These are phyloP conservation scores for Mycoemilia scoparia DNA, from an alignment of 192 early-diverging fungal genomes.

Conservation along the genomic window DNA sequence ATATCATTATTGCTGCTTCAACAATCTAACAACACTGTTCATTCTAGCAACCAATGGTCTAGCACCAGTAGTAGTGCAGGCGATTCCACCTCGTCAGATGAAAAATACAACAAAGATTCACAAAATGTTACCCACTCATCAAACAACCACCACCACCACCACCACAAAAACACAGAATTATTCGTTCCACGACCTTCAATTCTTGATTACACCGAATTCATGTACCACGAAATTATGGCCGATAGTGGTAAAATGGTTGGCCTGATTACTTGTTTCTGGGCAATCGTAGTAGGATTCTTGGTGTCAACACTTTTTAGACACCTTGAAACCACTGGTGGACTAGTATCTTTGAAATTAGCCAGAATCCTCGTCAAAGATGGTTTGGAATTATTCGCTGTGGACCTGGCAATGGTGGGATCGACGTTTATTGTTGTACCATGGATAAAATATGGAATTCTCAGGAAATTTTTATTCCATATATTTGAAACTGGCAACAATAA, in stretches of 20 bases:
- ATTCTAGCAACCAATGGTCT: no score
- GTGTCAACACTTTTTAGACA: slow-evolving; percentile 18
- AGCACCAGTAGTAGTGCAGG: no score
- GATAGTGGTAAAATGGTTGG: slow-evolving; percentile 23
- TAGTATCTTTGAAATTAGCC: slow-evolving; percentile 13
- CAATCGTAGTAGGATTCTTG: slow-evolving; percentile 20
- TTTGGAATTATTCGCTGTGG: slow-evolving; percentile 45
- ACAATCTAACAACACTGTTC: no score
- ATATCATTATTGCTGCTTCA: no score
- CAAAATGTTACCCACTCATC: no score
- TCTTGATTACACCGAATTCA: slow-evolving; percentile 29
- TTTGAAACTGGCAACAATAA: slow-evolving; percentile 11
- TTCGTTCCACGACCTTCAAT: slow-evolving; percentile 22
- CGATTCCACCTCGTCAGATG: no score
- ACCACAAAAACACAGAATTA: slow-evolving; percentile 1
- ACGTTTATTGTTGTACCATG: slow-evolving; percentile 42
- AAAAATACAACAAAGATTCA: no score
- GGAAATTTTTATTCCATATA: no score
- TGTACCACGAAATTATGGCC: no score
- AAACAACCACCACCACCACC: background rate
- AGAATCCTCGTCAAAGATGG: slow-evolving; percentile 27
- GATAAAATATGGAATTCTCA: no score
- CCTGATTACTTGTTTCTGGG: slow-evolving; percentile 30
- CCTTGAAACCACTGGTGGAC: slow-evolving; percentile 17
- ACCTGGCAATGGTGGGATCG: slow-evolving; percentile 45